phyloP scores from a whole-genome alignment of 2,329 filamentous ascomycete species.

The Cladorrhinum sp. region DNA sequence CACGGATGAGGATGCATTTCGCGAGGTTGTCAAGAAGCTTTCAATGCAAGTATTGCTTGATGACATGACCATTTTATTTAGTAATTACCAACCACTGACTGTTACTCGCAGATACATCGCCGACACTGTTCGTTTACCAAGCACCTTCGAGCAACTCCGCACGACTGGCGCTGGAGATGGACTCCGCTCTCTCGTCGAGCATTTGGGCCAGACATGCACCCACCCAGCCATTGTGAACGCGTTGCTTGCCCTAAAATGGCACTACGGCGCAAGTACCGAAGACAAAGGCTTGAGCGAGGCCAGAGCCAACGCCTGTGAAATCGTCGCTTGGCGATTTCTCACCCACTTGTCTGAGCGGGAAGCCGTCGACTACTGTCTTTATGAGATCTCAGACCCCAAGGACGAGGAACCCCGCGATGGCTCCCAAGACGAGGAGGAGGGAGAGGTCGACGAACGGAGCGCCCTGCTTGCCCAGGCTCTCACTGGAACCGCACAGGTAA shows the following conservation, averaged over 20 bases:
- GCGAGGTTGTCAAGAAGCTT: constrained; percentile 63
- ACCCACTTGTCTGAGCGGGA: constrained; percentile 68
- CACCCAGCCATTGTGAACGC: constrained; percentile 71
- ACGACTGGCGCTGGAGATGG: constrained; percentile 61
- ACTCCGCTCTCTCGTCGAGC: constrained; percentile 57
- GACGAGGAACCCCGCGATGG: constrained; percentile 24
- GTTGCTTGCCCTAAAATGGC: constrained; percentile 70
- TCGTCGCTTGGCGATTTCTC: constrained; percentile 76
- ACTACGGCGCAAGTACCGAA: constrained; percentile 63
- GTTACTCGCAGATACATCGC: constrained; percentile 56
- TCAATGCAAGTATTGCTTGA: constrained; percentile 52
- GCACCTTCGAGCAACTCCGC: constrained; percentile 70
- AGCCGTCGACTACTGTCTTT: constrained; percentile 70
- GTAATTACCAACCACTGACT: constrained; percentile 16
- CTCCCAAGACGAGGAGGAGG: constrained; percentile 34
- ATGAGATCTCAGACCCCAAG: constrained; percentile 59
- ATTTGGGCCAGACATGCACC: constrained; percentile 60
- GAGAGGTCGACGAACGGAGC: constrained; percentile 41
- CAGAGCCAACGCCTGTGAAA: constrained; percentile 72
- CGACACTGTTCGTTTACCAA: constrained; percentile 60
- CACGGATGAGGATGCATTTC: constrained; percentile 56
- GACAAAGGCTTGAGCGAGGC: constrained; percentile 65
- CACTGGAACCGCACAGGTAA: constrained; percentile 24
- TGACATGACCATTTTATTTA: neutral
- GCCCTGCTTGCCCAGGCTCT: constrained; percentile 42